Percentiles rank a stretch among this genome's conserved stretches.
phyloP scores from a whole-genome alignment of 108 stramenopile species.

The Skeletonema menzelii region DNA sequence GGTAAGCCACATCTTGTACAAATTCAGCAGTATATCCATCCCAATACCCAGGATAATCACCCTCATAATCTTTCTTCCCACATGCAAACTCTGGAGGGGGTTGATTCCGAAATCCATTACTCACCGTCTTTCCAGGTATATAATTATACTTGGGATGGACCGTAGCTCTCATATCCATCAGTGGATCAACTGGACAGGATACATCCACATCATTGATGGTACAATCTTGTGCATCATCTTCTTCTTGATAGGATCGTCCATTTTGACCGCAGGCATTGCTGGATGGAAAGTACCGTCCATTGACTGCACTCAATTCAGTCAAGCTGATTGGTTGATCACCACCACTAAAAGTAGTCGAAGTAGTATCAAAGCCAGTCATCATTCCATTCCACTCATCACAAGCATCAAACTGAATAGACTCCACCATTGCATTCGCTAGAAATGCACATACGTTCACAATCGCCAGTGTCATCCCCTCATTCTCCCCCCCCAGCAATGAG shows the following conservation, averaged over 20 bases:
- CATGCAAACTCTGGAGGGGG: slow-evolving; percentile 29
- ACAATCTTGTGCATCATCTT: background rate
- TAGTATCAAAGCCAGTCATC: slow-evolving; percentile 1
- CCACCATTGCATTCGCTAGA: slow-evolving; percentile 35
- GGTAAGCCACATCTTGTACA: slow-evolving; percentile 29
- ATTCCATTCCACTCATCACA: slow-evolving; percentile 49
- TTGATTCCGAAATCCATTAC: background rate
- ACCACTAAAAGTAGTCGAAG: background rate
- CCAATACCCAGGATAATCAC: slow-evolving; percentile 26
- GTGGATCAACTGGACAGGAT: slow-evolving; percentile 21
- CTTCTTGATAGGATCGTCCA: slow-evolving; percentile 28
- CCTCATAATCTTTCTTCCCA: slow-evolving; percentile 1
- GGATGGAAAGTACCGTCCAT: slow-evolving; percentile 32
- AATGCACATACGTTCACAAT: slow-evolving; percentile 42
- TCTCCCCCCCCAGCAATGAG: too few species aligned
- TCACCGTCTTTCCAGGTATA: background rate
- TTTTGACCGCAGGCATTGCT: slow-evolving; percentile 44
- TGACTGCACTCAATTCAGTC: slow-evolving; percentile 26
- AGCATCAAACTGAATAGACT: slow-evolving; percentile 38
- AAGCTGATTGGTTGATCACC: background rate
- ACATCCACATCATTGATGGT: slow-evolving; percentile 12
- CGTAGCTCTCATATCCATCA: slow-evolving; percentile 21
- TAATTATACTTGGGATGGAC: slow-evolving; percentile 29
- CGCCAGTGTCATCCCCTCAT: slow-evolving; percentile 12
- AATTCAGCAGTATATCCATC: slow-evolving; percentile 29